Evolutionary conservation across 2,329 filamentous ascomycete genomes (phyloP), one percentile per base, ranked within the genome.

Genomic region (Epichloe festucae): DNA sequence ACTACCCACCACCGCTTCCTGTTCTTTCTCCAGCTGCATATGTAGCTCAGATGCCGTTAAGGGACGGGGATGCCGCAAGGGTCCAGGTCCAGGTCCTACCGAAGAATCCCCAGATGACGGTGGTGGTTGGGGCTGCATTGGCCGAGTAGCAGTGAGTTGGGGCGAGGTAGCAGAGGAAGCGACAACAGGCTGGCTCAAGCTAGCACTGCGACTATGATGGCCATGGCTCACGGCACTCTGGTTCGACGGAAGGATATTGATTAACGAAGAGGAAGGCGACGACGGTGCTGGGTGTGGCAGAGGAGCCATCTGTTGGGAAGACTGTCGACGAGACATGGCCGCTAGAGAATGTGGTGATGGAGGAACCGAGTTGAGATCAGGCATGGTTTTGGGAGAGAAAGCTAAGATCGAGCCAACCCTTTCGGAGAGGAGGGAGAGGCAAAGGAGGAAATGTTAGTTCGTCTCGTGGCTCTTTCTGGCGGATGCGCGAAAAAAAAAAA

Each of bases 31-130:
- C 27, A 96, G 75, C 70, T 95, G 82, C 54, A 87, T 75, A 67
- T 96, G 89, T 55, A 97, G 75, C 66, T 97, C 91, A 3, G 89
- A 86, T 1, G 89, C 84, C 0, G 91, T 96, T 65, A 96, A 71
- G 3, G 90, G 90, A 38, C 88, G 79, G 5, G 91, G 90, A 65
- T 95, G 90, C 56, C 91, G 81, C 60, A 94, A 70, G 4, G 91
- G 90, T 0, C 85, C 87, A 52, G 81, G 79, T 0, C 81, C 81
- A 35, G 72, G 64, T 31, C 73, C 74, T 45, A 79, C 73, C 14
- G 71, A 73, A 1, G 71, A 66, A 46, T 68, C 66, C 1, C 43
- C 35, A 3, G 55, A 48, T 69, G 57, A 71, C 10, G 46, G 41
- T 65, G 41, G 52, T 3, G 65, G 62, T 27, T 65, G 63, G 5